phyloP scores from a whole-genome alignment of 192 early-diverging fungal genomes.

The Hyaloraphidium curvatum region DNA sequence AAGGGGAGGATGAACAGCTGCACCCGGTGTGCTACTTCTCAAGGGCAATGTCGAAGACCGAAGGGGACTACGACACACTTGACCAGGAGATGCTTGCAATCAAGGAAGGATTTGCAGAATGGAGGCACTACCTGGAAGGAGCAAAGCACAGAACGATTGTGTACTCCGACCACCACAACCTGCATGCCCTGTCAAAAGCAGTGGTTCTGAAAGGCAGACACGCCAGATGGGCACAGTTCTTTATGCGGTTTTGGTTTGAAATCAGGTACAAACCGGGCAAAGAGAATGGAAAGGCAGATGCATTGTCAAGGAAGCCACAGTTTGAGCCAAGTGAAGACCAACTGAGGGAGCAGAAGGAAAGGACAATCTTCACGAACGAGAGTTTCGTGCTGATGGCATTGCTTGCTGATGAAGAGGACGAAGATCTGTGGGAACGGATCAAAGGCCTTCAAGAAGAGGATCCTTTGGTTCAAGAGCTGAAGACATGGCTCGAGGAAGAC shows the following conservation, averaged over 20 bases:
- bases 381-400: too few species aligned
- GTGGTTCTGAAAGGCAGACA: constrained; percentile 13
- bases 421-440: too few species aligned
- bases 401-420: too few species aligned
- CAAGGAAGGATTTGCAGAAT: constrained; percentile 13
- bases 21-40: too few species aligned
- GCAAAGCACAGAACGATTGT: constrained; percentile 8
- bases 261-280: constrained; percentile 12
- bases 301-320: constrained; percentile 16
- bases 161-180: constrained; percentile 19
- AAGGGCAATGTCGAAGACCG: too few species aligned
- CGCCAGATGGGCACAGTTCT: constrained; percentile 13
- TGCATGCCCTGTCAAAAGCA: constrained; percentile 15
- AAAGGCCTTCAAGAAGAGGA: too few species aligned
- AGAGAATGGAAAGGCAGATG: constrained; percentile 13
- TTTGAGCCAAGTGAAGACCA: too few species aligned
- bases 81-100: constrained; percentile 22
- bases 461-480: too few species aligned
- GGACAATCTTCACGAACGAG: too few species aligned
- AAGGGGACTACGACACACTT: constrained; percentile 17
- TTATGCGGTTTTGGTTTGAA: constrained; percentile 9
- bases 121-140: constrained; percentile 18
- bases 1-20: too few species aligned
- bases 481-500: too few species aligned
- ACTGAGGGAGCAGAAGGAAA: too few species aligned